phyloP scores from a whole-genome alignment of 805 yeast species.

The Wickerhamomyces bisporus region DNA sequence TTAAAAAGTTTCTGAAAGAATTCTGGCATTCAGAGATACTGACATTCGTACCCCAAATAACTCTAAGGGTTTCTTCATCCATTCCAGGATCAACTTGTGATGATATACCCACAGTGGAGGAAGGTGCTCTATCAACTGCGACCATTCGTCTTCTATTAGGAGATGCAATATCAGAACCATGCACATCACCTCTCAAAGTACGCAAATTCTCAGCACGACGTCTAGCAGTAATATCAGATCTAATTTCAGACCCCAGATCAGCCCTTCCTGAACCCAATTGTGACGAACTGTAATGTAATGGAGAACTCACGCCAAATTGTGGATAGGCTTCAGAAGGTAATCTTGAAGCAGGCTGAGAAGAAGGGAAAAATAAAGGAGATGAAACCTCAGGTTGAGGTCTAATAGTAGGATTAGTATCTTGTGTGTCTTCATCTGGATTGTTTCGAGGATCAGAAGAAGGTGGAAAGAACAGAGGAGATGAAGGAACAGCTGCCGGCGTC shows the following conservation, averaged over 20 bases:
- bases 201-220: slow-evolving; percentile 44
- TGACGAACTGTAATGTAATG: slow-evolving; percentile 39
- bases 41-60: slow-evolving; percentile 98
- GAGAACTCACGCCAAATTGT: slow-evolving; percentile 34
- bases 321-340: slow-evolving; percentile 2
- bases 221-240: slow-evolving; percentile 38
- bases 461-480: slow-evolving; percentile 52
- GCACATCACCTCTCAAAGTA: slow-evolving; percentile 71
- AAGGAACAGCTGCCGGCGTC: slow-evolving; percentile 29
- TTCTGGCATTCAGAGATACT: slow-evolving; percentile 84
- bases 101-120: background rate
- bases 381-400: slow-evolving; percentile 18
- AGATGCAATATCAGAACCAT: slow-evolving; percentile 66
- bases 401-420: slow-evolving; percentile 10
- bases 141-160: slow-evolving; percentile 62
- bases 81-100: slow-evolving; percentile 22
- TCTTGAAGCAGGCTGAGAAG: slow-evolving; percentile 24
- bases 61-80: slow-evolving; percentile 78
- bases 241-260: slow-evolving; percentile 33
- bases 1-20: slow-evolving; percentile 74
- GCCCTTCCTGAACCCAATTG: slow-evolving; percentile 24
- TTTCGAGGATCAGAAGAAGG: slow-evolving; percentile 29
- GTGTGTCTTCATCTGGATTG: slow-evolving; percentile 6
- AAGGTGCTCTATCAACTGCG: slow-evolving; percentile 25
- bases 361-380: slow-evolving; percentile 30